phyloP scores from a whole-genome alignment of 495 filamentous ascomycete species.

The Penicillium egyptiacum region DNA sequence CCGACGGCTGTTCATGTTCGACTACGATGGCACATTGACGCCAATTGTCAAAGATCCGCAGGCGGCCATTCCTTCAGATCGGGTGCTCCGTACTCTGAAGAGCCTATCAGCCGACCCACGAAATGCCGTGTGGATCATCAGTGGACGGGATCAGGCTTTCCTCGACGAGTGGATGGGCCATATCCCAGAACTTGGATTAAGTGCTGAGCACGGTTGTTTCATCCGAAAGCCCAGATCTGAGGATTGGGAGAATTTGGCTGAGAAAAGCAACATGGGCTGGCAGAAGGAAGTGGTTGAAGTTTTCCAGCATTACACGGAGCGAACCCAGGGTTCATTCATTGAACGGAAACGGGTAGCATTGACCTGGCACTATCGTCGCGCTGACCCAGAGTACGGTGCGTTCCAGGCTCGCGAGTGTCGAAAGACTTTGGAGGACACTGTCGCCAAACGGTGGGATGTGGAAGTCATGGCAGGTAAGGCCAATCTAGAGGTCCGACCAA shows the following conservation, averaged over 20 bases:
- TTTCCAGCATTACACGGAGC: slow-evolving; percentile 82
- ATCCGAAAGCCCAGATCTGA: slow-evolving; percentile 70
- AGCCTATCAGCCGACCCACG: slow-evolving; percentile 71
- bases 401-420: slow-evolving; percentile 76
- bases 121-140: slow-evolving; percentile 98
- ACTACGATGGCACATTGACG: slow-evolving; percentile 98
- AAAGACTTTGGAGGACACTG: slow-evolving; percentile 68
- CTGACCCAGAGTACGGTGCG: slow-evolving; percentile 77
- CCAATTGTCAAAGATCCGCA: slow-evolving; percentile 89
- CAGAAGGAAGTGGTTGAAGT: slow-evolving; percentile 74
- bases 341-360: slow-evolving; percentile 89
- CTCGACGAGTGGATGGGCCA: slow-evolving; percentile 83
- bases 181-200: slow-evolving; percentile 80
- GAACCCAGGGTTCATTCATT: slow-evolving; percentile 84
- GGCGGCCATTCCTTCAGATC: slow-evolving; percentile 81
- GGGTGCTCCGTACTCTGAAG: slow-evolving; percentile 74
- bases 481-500: slow-evolving; percentile 94
- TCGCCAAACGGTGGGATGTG: slow-evolving; percentile 76
- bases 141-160: slow-evolving; percentile 87
- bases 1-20: slow-evolving; percentile 91
- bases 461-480: slow-evolving; percentile 96
- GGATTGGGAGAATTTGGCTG: slow-evolving; percentile 84
- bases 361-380: slow-evolving; percentile 95
- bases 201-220: slow-evolving; percentile 94
- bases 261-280: slow-evolving; percentile 84